Evolutionary conservation across 2,329 filamentous ascomycete species (phyloP).

Genomic region (Pestalotiopsis fici): DNA sequence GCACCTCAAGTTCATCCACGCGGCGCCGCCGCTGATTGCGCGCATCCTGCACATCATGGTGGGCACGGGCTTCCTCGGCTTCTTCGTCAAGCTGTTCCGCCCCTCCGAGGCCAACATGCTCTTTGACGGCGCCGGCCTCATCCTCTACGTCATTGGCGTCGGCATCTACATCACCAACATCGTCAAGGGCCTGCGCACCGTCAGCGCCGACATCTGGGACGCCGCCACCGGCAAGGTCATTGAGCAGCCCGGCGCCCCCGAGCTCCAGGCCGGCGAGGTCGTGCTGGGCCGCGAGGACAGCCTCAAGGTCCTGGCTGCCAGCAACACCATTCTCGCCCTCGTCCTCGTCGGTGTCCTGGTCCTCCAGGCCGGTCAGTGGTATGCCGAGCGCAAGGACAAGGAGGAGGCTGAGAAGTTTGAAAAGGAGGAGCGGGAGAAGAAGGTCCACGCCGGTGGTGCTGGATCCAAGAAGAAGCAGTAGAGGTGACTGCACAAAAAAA

Average conservation of each 20-base stretch:
- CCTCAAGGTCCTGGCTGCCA: conserved; percentile 86
- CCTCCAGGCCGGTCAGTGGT: conserved; percentile 96
- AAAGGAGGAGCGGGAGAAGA: conserved; percentile 34
- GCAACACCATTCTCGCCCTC: conserved; percentile 93
- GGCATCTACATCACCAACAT: conserved; percentile 96
- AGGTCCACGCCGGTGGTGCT: conserved; percentile 24
- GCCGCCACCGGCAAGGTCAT: conserved; percentile 11
- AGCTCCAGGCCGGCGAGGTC: conserved; percentile 51
- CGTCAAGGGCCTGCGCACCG: conserved; percentile 86
- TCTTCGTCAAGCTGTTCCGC: conserved; percentile 92
- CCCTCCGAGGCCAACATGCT: conserved; percentile 93
- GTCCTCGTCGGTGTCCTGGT: conserved; percentile 90
- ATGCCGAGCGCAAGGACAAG: conserved; percentile 90
- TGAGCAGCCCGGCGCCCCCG: neutral
- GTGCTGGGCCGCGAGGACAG: conserved; percentile 84
- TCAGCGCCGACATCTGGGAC: conserved; percentile 69
- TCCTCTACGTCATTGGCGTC: conserved; percentile 82
- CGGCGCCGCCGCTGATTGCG: conserved; percentile 85
- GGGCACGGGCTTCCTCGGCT: conserved; percentile 81
- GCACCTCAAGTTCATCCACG: conserved; percentile 89
- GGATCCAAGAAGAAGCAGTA: conserved; percentile 28
- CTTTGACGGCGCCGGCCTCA: conserved; percentile 82
- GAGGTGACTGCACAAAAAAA: neutral
- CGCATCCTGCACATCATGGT: conserved; percentile 95
- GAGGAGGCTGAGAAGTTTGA: conserved; percentile 74